These are phyloP conservation scores for Puccinia coronata DNA, from an alignment of 1,284 basidiomycete species.

Conservation along the genomic window DNA sequence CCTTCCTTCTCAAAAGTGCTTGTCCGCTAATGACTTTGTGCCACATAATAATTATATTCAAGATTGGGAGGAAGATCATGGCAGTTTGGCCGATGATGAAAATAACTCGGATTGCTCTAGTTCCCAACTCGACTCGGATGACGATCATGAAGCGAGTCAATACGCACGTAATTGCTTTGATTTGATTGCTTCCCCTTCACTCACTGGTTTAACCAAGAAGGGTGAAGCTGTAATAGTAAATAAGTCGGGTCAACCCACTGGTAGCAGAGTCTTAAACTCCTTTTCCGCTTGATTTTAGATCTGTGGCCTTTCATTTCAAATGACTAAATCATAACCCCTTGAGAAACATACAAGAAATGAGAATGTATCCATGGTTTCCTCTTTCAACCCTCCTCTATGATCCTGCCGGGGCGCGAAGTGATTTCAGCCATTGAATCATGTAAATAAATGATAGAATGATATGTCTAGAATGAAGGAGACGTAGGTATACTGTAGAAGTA, in stretches of 20 bases:
- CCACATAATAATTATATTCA: background rate
- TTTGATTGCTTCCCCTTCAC: background rate
- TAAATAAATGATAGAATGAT: too few species aligned
- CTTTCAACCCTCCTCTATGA: too few species aligned
- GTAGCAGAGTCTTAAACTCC: background rate
- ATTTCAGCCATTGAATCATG: too few species aligned
- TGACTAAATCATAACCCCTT: background rate
- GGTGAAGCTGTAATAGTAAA: background rate
- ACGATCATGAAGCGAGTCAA: background rate
- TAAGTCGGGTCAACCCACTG: background rate
- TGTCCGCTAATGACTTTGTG: background rate
- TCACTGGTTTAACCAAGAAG: background rate
- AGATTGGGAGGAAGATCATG: slow-evolving; percentile 29
- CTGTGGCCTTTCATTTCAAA: background rate
- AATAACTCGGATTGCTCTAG: slow-evolving; percentile 22
- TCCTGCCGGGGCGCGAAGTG: too few species aligned
- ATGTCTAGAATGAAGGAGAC: too few species aligned
- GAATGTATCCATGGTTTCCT: background rate
- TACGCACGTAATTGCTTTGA: background rate
- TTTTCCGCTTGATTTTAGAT: background rate
- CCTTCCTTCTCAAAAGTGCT: too few species aligned
- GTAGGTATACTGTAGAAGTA: too few species aligned
- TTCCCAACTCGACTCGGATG: slow-evolving; percentile 10
- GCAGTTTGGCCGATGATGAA: slow-evolving; percentile 20
- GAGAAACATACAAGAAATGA: background rate